Percentiles rank a stretch among this genome's conserved stretches.
phyloP scores from a whole-genome alignment of 805 yeast genomes.

The Metschnikowia cubensis region DNA sequence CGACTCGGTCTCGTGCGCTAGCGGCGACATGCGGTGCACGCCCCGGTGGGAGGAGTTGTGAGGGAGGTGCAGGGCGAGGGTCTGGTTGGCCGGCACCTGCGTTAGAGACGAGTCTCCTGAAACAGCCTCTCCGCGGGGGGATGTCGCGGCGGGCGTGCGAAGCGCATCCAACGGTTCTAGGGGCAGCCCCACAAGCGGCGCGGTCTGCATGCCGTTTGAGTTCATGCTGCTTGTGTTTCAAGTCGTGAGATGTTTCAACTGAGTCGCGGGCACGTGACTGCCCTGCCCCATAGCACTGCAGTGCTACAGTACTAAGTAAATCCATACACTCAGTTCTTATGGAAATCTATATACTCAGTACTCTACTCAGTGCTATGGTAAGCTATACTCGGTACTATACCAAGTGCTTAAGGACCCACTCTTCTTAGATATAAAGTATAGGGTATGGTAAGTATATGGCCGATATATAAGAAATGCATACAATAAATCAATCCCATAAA shows the following conservation, averaged over 20 bases:
- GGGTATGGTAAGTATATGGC: too few species aligned
- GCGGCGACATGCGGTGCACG: conserved; percentile 13
- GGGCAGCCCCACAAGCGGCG: conserved; percentile 11
- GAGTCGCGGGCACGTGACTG: conserved; percentile 2
- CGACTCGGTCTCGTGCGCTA: conserved; percentile 1
- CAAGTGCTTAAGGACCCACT: too few species aligned
- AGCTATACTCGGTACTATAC: too few species aligned
- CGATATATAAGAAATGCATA: too few species aligned
- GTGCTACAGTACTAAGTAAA: too few species aligned
- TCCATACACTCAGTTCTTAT: too few species aligned
- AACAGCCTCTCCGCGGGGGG: conserved; percentile 13
- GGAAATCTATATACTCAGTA: too few species aligned
- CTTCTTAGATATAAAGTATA: too few species aligned
- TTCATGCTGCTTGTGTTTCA: conserved; percentile 8
- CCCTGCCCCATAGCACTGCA: neutral
- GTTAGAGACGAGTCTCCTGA: conserved; percentile 4
- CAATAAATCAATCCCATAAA: too few species aligned
- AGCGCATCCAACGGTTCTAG: conserved; percentile 17
- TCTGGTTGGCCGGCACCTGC: neutral
- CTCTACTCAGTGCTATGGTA: too few species aligned
- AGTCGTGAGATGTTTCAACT: neutral
- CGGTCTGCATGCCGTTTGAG: conserved; percentile 13
- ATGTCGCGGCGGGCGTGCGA: conserved; percentile 9
- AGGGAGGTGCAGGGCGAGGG: conserved; percentile 2
- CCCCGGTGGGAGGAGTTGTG: conserved; percentile 4